A percentile compares a stretch with the other conserved stretches of the same genome.
Evolutionary conservation across 208 protist species (phyloP).

Genomic region (Angomonas ambiguus): DNA sequence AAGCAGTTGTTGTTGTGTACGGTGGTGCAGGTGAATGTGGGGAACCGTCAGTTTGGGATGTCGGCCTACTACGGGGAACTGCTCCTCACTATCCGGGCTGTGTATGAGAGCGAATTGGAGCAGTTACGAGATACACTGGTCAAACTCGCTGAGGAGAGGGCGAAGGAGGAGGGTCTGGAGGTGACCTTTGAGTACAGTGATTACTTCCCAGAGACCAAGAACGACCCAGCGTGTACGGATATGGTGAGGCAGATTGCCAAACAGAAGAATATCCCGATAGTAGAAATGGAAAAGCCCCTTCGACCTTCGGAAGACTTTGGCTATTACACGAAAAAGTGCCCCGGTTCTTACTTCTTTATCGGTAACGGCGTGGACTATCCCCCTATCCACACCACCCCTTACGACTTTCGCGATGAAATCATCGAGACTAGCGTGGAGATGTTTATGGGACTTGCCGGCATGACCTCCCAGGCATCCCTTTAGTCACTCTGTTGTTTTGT

Average conservation of each 20-base stretch:
- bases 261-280: constrained; percentile 15
- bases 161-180: constrained; percentile 18
- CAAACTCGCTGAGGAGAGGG: constrained; percentile 16
- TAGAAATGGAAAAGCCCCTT: constrained; percentile 24
- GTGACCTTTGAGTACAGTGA: constrained; percentile 37
- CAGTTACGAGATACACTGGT: constrained; percentile 20
- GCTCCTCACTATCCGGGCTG: constrained; percentile 33
- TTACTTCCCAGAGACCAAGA: constrained; percentile 38
- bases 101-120: constrained; percentile 32
- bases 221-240: constrained; percentile 28
- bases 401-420: constrained; percentile 37
- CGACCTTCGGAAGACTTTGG: constrained; percentile 41
- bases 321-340: constrained; percentile 33
- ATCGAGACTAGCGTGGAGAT: constrained; percentile 31
- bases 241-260: constrained; percentile 28
- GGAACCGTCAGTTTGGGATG: constrained; percentile 41
- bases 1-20: constrained; percentile 36
- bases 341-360: constrained; percentile 34
- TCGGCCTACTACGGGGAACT: constrained; percentile 39
- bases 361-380: constrained; percentile 33
- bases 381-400: constrained; percentile 33
- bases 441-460: constrained; percentile 32
- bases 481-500: constrained; percentile 8
- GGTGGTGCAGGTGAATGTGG: constrained; percentile 39
- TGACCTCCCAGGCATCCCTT: constrained; percentile 7